These are phyloP conservation scores for Lobosporangium transversale DNA, from an alignment of 192 early-diverging fungal genomes.

Conservation along the genomic window DNA sequence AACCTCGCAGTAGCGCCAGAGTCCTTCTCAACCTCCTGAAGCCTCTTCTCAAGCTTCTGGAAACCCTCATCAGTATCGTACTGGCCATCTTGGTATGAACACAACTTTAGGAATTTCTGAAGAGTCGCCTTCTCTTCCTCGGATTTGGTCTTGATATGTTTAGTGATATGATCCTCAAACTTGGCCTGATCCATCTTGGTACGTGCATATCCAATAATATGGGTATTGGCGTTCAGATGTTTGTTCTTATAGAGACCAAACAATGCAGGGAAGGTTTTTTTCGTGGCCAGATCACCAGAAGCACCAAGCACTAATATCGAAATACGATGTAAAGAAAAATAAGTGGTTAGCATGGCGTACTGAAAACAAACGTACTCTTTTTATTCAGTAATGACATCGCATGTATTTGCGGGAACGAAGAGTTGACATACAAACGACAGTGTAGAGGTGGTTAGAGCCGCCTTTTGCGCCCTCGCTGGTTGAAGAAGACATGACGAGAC, in stretches of 20 bases:
- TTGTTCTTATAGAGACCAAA: conserved; percentile 91
- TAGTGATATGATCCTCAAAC: conserved; percentile 78
- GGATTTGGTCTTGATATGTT: conserved; percentile 72
- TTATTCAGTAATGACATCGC: too few relatives aligned
- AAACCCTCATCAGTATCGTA: conserved; percentile 86
- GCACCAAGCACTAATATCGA: conserved; percentile 78
- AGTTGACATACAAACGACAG: conserved; percentile 30
- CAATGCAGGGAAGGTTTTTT: conserved; percentile 97
- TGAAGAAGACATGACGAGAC: conserved; percentile 17
- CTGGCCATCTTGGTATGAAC: conserved; percentile 83
- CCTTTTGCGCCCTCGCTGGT: conserved; percentile 6
- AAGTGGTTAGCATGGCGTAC: neutral
- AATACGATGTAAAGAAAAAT: neutral
- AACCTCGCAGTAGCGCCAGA: conserved; percentile 72
- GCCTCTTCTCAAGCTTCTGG: conserved; percentile 67
- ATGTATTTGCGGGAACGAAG: neutral
- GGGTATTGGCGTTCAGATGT: conserved; percentile 77
- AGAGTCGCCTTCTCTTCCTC: conserved; percentile 68
- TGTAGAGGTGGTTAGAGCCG: conserved; percentile 36
- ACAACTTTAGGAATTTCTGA: conserved; percentile 70
- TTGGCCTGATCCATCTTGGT: conserved; percentile 77
- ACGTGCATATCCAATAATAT: conserved; percentile 94
- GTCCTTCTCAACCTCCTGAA: conserved; percentile 68
- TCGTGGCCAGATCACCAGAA: conserved; percentile 96
- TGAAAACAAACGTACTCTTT: too few relatives aligned